Base-by-base conservation (phyloP, 805 yeast genomes). In the Saccharomycopsis sp. region DNA sequence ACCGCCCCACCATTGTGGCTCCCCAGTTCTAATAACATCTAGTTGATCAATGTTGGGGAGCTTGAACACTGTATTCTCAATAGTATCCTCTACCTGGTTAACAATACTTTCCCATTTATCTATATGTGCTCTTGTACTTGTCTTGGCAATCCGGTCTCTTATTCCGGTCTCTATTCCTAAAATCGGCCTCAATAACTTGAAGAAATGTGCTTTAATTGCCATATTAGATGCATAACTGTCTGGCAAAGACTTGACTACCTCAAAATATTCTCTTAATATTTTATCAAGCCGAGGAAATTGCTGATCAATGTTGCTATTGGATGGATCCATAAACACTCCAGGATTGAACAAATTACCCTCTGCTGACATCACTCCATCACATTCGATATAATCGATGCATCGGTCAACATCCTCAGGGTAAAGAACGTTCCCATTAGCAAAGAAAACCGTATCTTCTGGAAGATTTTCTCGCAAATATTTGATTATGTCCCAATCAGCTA, bases 301-400 rank as follows among this genome's bases (percentile, higher is more conserved):
- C 63, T 74, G 82, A 20, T 88, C 42, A 15, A 25, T 52, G 7
- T 19, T 12, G 14, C 20, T 47, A 38, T 52, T 38, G 1, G 35
- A 51, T 3, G 52, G 29, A 9, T 15, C 17, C 22, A 23, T 81
- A 69, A 94, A 93, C 1, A 92, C 83, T 3, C 96, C 97, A 0
- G 99, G 99, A 66, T 94, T 94, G 72, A 85, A 88, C 41, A 94
- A 74, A 67, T 91, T 91, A 0, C 97, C 97, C 71, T 94, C 99
- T 1, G 99, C 99, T 49, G 96, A 85, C 99, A 94, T 94, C 17
- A 94, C 94, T 0, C 91, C 97, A 72, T 94, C 97, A 63, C 94
- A 87, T 0, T 73, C 74, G 2, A 89, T 82, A 7, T 74, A 78
- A 1, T 76, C 77, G 51, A 83, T 69, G 69, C 97, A 87, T 61